A percentile compares a stretch with the other conserved stretches of the same genome.
Conservation (phyloP, 2,329 filamentous ascomycete species). For the Sclerotiophoma versabilis region DNA sequence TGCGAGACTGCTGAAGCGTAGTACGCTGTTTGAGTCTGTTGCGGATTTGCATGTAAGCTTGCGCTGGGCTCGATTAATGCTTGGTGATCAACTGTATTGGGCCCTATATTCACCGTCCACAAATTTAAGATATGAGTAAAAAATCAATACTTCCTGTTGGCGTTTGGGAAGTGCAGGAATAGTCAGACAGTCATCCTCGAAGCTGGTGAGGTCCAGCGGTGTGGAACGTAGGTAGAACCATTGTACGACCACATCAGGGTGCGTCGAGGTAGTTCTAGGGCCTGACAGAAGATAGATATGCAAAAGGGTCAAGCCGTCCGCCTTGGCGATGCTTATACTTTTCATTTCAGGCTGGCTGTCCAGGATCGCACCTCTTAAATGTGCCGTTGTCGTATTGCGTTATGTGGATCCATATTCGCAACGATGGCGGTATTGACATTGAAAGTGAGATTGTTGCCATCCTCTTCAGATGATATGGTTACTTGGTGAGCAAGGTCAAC, state of each 20-base stretch:
- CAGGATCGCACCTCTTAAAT: background rate
- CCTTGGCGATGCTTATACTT: conserved; percentile 36
- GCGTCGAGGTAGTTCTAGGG: conserved; percentile 24
- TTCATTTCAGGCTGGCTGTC: conserved; percentile 21
- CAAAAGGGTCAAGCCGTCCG: conserved; percentile 27
- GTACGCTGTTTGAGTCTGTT: conserved; percentile 14
- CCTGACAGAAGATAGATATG: conserved; percentile 32
- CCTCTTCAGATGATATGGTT: conserved; percentile 25
- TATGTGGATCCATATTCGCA: background rate
- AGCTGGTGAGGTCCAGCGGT: conserved; percentile 31
- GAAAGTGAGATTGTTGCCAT: conserved; percentile 36
- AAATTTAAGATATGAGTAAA: conserved; percentile 40
- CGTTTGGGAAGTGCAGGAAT: conserved; percentile 29
- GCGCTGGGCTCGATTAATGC: conserved; percentile 31
- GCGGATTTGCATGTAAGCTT: conserved; percentile 23
- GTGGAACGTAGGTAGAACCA: conserved; percentile 39
- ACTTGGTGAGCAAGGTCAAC: background rate
- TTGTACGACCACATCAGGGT: conserved; percentile 19
- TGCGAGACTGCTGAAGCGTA: conserved; percentile 22
- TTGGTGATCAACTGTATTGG: conserved; percentile 31
- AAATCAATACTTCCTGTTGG: conserved; percentile 25
- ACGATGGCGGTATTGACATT: conserved; percentile 19
- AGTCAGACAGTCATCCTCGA: conserved; percentile 32
- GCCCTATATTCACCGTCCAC: conserved; percentile 43
- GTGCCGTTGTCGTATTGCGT: background rate